Percentiles rank a stretch among this genome's conserved stretches.
Evolutionary conservation across 306 rosid genomes (phyloP).

Genomic region (Clitoria ternatea): DNA sequence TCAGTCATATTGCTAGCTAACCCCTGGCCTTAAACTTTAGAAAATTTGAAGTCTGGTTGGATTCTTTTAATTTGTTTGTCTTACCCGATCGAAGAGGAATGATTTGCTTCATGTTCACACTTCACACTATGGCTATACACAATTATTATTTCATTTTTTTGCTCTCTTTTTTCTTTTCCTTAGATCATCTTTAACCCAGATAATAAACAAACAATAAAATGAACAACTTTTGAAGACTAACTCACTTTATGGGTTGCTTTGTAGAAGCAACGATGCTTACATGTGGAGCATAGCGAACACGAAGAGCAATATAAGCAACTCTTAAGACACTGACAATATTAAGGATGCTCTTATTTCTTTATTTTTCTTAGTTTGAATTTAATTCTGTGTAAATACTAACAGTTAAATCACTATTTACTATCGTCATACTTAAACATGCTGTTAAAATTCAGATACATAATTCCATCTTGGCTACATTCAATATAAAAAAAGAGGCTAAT

Average conservation of each 20-base stretch:
- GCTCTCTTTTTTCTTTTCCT: neutral
- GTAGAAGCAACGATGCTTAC: too few species aligned
- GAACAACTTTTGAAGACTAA: too few species aligned
- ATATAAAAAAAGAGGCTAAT: conserved; percentile 5
- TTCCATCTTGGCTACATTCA: neutral
- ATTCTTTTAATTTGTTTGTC: neutral
- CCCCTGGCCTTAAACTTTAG: neutral
- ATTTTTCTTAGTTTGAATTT: neutral
- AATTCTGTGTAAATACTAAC: neutral
- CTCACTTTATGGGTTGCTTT: too few species aligned
- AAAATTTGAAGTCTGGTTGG: neutral
- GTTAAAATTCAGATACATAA: neutral
- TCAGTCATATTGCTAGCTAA: neutral
- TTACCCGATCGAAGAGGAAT: neutral
- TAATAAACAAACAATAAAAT: too few species aligned
- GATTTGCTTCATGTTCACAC: neutral
- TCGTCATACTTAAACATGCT: neutral
- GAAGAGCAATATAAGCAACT: too few species aligned
- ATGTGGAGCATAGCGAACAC: too few species aligned
- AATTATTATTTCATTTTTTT: neutral
- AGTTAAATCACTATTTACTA: neutral
- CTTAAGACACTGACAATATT: too few species aligned
- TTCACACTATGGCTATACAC: neutral
- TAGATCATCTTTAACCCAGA: too few species aligned
- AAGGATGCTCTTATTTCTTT: too few species aligned